Evolutionary conservation across 208 protist genomes (phyloP), one percentile per base, ranked within the genome.

Genomic region (Trypanosoma lewisi): DNA sequence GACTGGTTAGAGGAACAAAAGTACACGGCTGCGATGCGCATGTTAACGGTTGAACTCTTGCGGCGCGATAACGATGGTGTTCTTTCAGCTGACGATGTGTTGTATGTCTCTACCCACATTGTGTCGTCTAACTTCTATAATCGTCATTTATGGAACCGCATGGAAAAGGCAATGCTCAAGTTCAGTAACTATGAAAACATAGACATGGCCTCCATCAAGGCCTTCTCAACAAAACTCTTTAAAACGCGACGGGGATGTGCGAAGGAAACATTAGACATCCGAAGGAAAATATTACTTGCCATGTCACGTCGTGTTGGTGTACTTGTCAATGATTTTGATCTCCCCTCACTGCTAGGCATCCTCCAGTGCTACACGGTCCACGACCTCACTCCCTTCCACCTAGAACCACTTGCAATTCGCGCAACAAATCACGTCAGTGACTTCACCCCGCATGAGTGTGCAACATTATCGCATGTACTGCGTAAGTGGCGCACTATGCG

Each of bases 291-390:
- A 27, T 70, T 96, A 19, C 61, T 45, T 8, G 86, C 86, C 1
- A 90, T 96, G 85, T 70, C 70, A 33, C 80, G 77, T 12, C 83
- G 89, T 19, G 78, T 96, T 14, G 68, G 77, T 4, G 67, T 83
- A n/a, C 73, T 96, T 21, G 89, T 85, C 2, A 96, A 96, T 61
- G 89, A 96, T 44, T 91, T 91, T 62, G 89, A 96, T 52, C 72
- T 96, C 14, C 89, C 89, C 0, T 88, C 86, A 14, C 70, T 96
- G 4, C 78, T 96, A 14, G 86, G 89, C 21, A 80, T 96, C 30
- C 63, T 96, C 52, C 89, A 96, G 73, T 96, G 89, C 66, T 96
- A 96, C 75, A 83, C 87, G 11, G 81, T 81, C 16, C 89, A 96
- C 36, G 89, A 96, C 72, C 80, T 96, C 73, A 73, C 78, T 3